These are phyloP conservation scores for Ormosia semicastrata DNA, from an alignment of 306 rosid species.

Conservation along the genomic window DNA sequence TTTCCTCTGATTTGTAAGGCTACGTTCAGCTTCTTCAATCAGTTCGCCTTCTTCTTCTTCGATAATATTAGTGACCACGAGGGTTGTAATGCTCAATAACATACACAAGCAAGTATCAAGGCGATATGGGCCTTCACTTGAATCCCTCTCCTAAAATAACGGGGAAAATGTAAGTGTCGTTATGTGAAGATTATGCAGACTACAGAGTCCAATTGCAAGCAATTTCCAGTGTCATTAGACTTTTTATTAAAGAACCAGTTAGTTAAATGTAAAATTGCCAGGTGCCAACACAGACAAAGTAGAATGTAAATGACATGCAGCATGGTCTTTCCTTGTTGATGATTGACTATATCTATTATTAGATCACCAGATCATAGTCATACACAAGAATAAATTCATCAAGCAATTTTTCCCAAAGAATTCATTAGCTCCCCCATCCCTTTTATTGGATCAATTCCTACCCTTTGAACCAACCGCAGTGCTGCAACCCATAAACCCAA, in stretches of 20 bases:
- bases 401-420: slow-evolving; percentile 17
- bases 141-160: slow-evolving; percentile 73
- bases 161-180: neutral
- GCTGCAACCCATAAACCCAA: slow-evolving; percentile 92
- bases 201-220: slow-evolving; percentile 12
- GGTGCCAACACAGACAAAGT: slow-evolving; percentile 6
- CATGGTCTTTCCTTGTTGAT: slow-evolving; percentile 13
- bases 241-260: neutral
- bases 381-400: slow-evolving; percentile 18
- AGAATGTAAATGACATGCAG: slow-evolving; percentile 17
- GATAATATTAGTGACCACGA: slow-evolving; percentile 57
- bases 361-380: slow-evolving; percentile 9
- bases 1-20: slow-evolving; percentile 50
- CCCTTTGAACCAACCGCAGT: slow-evolving; percentile 90
- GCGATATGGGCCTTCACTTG: slow-evolving; percentile 72
- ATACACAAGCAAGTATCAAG: slow-evolving; percentile 81
- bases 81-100: slow-evolving; percentile 72
- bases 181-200: neutral
- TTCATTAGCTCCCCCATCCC: slow-evolving; percentile 2
- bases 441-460: slow-evolving; percentile 39
- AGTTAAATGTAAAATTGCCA: slow-evolving; percentile 14
- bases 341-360: neutral
- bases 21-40: slow-evolving; percentile 58
- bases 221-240: neutral
- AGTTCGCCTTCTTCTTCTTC: slow-evolving; percentile 89